Percentiles rank a stretch among this genome's conserved stretches.
phyloP scores from a whole-genome alignment of 495 filamentous ascomycete species.

The Darksidea phi region DNA sequence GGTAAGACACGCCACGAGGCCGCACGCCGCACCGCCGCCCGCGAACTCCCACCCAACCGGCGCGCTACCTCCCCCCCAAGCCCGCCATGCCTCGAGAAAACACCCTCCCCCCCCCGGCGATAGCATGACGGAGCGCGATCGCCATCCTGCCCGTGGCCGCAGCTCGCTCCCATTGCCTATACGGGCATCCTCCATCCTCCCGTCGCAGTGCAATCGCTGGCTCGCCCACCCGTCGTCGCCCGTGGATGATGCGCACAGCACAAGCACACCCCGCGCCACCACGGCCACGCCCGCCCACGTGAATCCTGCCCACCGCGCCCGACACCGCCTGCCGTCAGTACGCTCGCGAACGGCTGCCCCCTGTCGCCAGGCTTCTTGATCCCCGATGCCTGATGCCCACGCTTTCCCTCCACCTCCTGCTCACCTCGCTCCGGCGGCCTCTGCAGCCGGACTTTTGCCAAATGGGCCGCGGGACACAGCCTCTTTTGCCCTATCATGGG shows the following conservation, averaged over 20 bases:
- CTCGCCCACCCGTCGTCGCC: neutral
- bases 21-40: constrained; percentile 9
- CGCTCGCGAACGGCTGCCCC: too few species aligned
- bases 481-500: constrained; percentile 28
- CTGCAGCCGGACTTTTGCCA: constrained; percentile 34
- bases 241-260: neutral
- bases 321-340: too few species aligned
- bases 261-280: too few species aligned
- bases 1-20: constrained; percentile 18
- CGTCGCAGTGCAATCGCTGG: neutral
- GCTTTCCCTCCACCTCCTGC: neutral
- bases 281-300: too few species aligned
- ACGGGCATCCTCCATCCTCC: neutral
- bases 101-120: neutral
- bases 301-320: too few species aligned
- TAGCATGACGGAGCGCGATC: neutral
- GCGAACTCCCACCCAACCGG: neutral
- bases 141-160: neutral
- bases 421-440: constrained; percentile 2
- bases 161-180: neutral
- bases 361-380: neutral
- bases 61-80: neutral
- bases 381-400: neutral
- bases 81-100: neutral
- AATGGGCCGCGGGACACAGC: constrained; percentile 28